Conservation (phyloP, 495 filamentous ascomycete genomes). For the Margaritispora aquatica region DNA sequence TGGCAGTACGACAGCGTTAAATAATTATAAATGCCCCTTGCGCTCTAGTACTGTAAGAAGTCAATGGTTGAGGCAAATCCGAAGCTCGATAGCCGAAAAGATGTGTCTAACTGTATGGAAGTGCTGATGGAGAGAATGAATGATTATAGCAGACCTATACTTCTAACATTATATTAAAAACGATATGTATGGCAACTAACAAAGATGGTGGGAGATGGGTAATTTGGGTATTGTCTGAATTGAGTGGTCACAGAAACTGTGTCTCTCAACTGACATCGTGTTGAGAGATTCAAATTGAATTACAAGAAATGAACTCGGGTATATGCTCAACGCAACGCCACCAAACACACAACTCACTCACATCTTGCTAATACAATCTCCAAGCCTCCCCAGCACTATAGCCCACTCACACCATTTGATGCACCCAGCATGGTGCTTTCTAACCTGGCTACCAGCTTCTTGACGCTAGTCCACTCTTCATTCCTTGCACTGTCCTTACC, state of each 20-base stretch:
- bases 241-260: background rate
- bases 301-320: slow-evolving; percentile 6
- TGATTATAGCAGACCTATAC: too few relatives aligned
- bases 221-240: background rate
- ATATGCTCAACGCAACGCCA: slow-evolving; percentile 18
- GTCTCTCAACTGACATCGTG: too few relatives aligned
- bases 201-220: background rate
- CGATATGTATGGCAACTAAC: too few relatives aligned
- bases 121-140: too few relatives aligned
- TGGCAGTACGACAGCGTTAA: too few relatives aligned
- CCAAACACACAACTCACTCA: slow-evolving; percentile 1
- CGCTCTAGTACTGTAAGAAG: too few relatives aligned
- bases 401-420: slow-evolving; percentile 16
- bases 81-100: too few relatives aligned
- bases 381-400: background rate
- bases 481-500: slow-evolving; percentile 70
- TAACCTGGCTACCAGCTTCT: slow-evolving; percentile 70
- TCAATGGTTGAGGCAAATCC: too few relatives aligned
- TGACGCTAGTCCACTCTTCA: slow-evolving; percentile 89
- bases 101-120: too few relatives aligned
- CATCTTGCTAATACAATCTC: background rate
- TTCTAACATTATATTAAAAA: too few relatives aligned
- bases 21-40: too few relatives aligned
- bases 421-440: slow-evolving; percentile 33
- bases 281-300: background rate